Conservation (phyloP, 768 basidiomycete genomes). For the Galerina sulciceps region DNA sequence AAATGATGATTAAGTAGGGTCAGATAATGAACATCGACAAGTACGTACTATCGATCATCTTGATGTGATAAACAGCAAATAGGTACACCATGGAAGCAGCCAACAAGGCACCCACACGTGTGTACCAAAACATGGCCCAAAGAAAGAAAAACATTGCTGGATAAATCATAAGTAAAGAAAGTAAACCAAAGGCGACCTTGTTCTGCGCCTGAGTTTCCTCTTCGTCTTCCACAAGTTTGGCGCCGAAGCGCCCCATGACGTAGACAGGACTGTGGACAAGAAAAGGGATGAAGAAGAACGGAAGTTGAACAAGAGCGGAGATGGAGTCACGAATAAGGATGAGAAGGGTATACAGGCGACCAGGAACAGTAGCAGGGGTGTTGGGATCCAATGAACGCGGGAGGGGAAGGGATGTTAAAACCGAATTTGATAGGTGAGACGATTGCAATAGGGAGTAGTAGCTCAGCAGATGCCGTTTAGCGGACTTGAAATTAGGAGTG, state of each 20-base stretch:
- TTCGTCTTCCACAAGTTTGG: slow-evolving; percentile 77
- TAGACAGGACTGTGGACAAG: slow-evolving; percentile 87
- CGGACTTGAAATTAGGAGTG: slow-evolving; percentile 58
- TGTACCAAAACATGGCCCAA: slow-evolving; percentile 85
- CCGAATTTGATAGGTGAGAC: slow-evolving; percentile 83
- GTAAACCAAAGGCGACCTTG: slow-evolving; percentile 88
- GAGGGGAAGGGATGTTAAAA: slow-evolving; percentile 83
- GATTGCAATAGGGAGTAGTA: slow-evolving; percentile 89
- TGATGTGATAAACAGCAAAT: slow-evolving; percentile 85
- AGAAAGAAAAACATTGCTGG: slow-evolving; percentile 82
- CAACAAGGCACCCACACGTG: slow-evolving; percentile 71
- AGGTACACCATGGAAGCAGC: slow-evolving; percentile 73
- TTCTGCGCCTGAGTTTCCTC: slow-evolving; percentile 97
- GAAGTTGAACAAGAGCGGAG: slow-evolving; percentile 70
- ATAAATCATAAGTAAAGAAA: slow-evolving; percentile 78
- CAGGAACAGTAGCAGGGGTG: slow-evolving; percentile 74
- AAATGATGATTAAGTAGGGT: slow-evolving; percentile 19
- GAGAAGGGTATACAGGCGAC: slow-evolving; percentile 79
- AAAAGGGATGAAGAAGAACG: slow-evolving; percentile 89
- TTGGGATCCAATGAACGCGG: slow-evolving; percentile 84
- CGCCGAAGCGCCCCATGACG: slow-evolving; percentile 76
- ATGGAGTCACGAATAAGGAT: slow-evolving; percentile 82
- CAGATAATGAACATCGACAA: slow-evolving; percentile 5
- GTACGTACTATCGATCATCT: slow-evolving; percentile 79
- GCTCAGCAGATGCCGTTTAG: slow-evolving; percentile 74